A percentile compares a stretch with the other conserved stretches of the same genome.
Conservation (phyloP, 306 rosid species). For the Prunus mume region DNA sequence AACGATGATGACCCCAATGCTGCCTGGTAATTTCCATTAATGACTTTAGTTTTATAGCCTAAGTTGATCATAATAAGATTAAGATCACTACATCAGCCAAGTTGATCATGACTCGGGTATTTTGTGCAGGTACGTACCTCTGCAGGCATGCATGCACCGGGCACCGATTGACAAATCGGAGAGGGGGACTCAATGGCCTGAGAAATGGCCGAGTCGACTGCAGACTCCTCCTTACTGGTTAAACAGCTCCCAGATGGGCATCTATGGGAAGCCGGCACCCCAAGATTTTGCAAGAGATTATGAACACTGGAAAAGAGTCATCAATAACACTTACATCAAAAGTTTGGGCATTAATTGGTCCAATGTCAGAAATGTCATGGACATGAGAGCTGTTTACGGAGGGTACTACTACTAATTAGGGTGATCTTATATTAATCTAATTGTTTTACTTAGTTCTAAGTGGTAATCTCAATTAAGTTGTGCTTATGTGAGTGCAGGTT, state of each 20-base stretch:
- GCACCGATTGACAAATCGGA: constrained; percentile 45
- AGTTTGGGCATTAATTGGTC: constrained; percentile 75
- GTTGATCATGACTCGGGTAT: background rate
- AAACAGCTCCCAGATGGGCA: constrained; percentile 70
- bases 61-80: background rate
- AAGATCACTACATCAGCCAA: too few relatives aligned
- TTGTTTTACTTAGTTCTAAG: background rate
- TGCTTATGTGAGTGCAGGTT: constrained; percentile 47
- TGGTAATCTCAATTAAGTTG: background rate
- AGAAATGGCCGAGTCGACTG: constrained; percentile 66
- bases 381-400: constrained; percentile 90
- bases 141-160: constrained; percentile 76
- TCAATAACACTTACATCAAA: constrained; percentile 54
- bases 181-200: constrained; percentile 81
- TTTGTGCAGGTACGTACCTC: constrained; percentile 75
- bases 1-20: constrained; percentile 81
- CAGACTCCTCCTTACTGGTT: constrained; percentile 80
- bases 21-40: constrained; percentile 52
- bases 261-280: constrained; percentile 86
- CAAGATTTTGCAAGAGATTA: constrained; percentile 69
- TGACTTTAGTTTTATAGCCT: background rate
- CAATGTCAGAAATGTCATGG: constrained; percentile 84
- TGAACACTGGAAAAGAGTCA: constrained; percentile 74
- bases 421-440: background rate
- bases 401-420: constrained; percentile 41